These are phyloP conservation scores for Saturnispora ahearnii DNA, from an alignment of 805 yeast species.

Conservation along the genomic window DNA sequence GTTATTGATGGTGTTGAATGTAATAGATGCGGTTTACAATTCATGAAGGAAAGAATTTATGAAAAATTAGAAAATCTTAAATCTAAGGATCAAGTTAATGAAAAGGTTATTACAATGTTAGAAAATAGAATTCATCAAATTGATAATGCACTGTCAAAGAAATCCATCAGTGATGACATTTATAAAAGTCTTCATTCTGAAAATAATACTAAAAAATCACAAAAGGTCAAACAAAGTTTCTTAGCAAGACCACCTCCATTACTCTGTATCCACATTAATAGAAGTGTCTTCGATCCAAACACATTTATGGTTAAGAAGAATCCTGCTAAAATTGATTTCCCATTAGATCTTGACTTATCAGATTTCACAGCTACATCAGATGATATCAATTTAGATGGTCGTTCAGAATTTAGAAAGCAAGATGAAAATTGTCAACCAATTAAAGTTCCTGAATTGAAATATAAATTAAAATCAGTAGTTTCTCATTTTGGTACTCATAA, in stretches of 20 bases:
- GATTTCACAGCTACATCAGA: constrained; percentile 61
- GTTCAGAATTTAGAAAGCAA: constrained; percentile 61
- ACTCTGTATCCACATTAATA: constrained; percentile 77
- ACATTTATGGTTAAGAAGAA: constrained; percentile 81
- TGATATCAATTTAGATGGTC: constrained; percentile 72
- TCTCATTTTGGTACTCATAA: constrained; percentile 94
- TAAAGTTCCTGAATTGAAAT: constrained; percentile 31
- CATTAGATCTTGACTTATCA: constrained; percentile 55
- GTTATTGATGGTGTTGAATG: constrained; percentile 91
- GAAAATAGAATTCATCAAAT: constrained; percentile 39
- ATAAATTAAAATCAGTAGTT: constrained; percentile 74
- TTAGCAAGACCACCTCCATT: constrained; percentile 78
- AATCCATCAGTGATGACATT: constrained; percentile 70
- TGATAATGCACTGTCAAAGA: constrained; percentile 46
- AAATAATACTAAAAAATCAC: constrained; percentile 63
- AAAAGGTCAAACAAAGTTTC: constrained; percentile 75
- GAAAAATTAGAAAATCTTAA: constrained; percentile 27
- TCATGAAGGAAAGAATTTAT: constrained; percentile 43
- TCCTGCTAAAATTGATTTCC: constrained; percentile 73
- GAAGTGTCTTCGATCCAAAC: constrained; percentile 85
- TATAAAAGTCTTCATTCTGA: constrained; percentile 67
- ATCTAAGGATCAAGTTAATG: constrained; percentile 14
- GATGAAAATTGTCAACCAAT: constrained; percentile 28
- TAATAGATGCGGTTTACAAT: constrained; percentile 76
- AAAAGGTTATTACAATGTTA: constrained; percentile 28